Evolutionary conservation across 2,329 filamentous ascomycete species (phyloP), one percentile per base, ranked within the genome.

Genomic region (Rhytidhysteron rufulum): DNA sequence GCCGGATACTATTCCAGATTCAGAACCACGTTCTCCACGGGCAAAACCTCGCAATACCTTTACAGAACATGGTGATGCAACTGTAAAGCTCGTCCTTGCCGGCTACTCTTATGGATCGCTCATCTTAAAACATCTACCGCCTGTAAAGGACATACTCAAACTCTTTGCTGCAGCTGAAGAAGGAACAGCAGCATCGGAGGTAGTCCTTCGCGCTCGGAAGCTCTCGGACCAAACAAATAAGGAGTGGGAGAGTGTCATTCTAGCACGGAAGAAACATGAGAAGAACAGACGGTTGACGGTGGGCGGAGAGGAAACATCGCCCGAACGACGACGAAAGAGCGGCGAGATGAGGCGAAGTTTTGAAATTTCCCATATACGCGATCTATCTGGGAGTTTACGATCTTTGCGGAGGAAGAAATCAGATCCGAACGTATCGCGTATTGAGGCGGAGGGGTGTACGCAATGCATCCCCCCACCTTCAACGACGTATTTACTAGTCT

Each of bases 101-200:
- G 90, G 90, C 10, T 96, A 96, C 62, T 95, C 89, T 0, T 96
- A 96, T 62, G 93, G 93, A 31, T 87, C 88, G 4, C 77, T 95
- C 57, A 79, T 97, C 29, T 82, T 88, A 2, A 81, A 78, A 1
- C 80, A 84, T 42, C 74, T 95, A 0, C 87, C 88, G 0, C 72
- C 80, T 0, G 66, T 72, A 0, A 43, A 62, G 0, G 55, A 54
- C 0, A 78, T 94, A 20, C 65, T 88, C 18, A 62, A 72, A 1
- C 65, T 75, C 1, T 88, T 93, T 50, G 57, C 67, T 6, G 60
- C 67, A 0, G 75, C 80, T 0, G 49, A 66, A 3, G 53, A 61
- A n/a, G 79, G 74, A 29, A 81, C 81, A 0, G 65, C 80, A 4
- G 75, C 81, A 0, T 75, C 81, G 11, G 84, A 88, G 52, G 86